Base-by-base conservation (phyloP, 768 basidiomycete genomes). In the Tricholoma saponaceum region DNA sequence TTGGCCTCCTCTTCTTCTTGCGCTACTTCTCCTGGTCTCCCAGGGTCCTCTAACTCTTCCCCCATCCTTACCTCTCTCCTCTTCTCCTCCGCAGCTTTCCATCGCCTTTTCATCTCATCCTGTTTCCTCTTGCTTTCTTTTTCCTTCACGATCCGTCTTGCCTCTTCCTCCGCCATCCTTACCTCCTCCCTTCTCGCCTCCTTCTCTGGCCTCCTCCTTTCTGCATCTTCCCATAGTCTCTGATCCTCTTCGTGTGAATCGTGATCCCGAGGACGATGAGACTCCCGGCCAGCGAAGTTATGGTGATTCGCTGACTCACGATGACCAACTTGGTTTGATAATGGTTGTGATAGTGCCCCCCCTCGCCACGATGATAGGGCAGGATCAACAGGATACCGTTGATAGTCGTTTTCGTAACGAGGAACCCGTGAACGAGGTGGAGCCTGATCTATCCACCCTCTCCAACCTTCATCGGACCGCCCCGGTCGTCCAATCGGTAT, bases 1-100 rank as follows among this genome's bases (percentile, higher is more conserved):
- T 58, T 53, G 2, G 59, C 58, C 35, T 74, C 74, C 23, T 63
- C 64, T 52, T 78, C 74, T 52, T 69, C 70, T 35, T 58, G 55
- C 51, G 55, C 68, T 0, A 66, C 66, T 49, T 73, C 62, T 60
- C 13, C 60, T 61, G 18, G 74, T 58, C 46, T 72, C 72, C 55
- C n/a, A n/a, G n/a, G n/a, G n/a, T 67, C 62, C 30, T 70, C 68
- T 41, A 69, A 65, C 37, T 67, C n/a, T n/a, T n/a, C n/a, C n/a
- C n/a, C 62, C 55, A 63, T 62, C 46, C 59, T 57, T 58, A n/a
- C 63, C 39, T 50, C 60, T 51, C 35, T 58, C 60, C 52, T 65
- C n/a, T n/a, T n/a, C 57, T 55, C 41, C 46, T 53, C 61, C 55
- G 56, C 49, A 39, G 70, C 69, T 41, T 60, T 64, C 47, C 72